Base-by-base conservation (phyloP, 176 grass and related monocot genomes). In the Carex cristatella region DNA sequence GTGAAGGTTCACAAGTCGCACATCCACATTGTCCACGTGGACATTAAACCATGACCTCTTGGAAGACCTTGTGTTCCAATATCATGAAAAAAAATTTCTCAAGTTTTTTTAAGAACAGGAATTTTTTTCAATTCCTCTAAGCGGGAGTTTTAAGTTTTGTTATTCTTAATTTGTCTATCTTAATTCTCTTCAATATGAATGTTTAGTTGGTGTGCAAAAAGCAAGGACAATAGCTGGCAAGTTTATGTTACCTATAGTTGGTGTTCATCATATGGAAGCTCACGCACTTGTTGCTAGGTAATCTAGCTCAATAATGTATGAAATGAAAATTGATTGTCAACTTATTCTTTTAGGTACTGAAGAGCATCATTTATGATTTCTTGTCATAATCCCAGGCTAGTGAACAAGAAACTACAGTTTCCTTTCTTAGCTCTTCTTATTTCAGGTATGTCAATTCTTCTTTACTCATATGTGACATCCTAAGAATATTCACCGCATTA, bases 371-470 rank as follows among this genome's bases (percentile, higher is more conserved):
- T 7, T 53, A 57, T 85, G 57, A 80, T 83, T 55, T 89, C 14
- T 81, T 37, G n/a, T 89, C 13, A 85, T 85, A 5, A 59, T 91
- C 57, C 30, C 85, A 98, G 95, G 85, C 65, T 98, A 79, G 88
- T 89, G 59, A 86, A 98, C 60, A 90, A 89, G 86, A 88, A 94
- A 10, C 86, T 94, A 53, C 75, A 98, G 66, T 98, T 94, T 86
- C 95, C 95, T 4, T 98, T 94, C 81, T 86, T 98, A 89, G 92
- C 89, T 89, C 95, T 98, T 89, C 95, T 94, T 86, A 94, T 98
- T 89, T 98, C 95, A 90, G 95, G 95, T 98, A 93, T 48, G 61
- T 73, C 37, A 79, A 68, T 85, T 82, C 16, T 80, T 57, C 86
- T 28, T 15, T 54, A 54, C 10, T 31, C 46, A 73, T 38, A 49